phyloP scores from a whole-genome alignment of 306 rosid genomes.

The Rosa rugosa region DNA sequence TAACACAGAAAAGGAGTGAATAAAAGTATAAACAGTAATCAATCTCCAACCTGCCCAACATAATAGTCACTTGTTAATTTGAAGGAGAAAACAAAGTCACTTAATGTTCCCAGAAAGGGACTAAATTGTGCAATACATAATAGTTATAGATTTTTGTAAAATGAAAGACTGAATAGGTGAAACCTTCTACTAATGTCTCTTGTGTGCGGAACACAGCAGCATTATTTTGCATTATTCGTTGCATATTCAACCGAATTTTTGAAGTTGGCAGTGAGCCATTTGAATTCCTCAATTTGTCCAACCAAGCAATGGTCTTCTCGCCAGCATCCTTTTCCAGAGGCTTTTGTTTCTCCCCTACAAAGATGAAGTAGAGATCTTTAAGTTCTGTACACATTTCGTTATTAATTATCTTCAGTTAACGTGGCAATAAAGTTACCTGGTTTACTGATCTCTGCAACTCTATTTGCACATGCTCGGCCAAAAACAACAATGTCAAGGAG shows the following conservation, averaged over 20 bases:
- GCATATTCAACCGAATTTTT: slow-evolving; percentile 85
- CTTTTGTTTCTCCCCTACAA: slow-evolving; percentile 75
- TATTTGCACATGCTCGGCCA: slow-evolving; percentile 94
- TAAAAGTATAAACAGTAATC: not conserved
- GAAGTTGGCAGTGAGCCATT: slow-evolving; percentile 86
- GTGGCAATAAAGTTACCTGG: slow-evolving; percentile 57
- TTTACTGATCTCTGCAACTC: slow-evolving; percentile 73
- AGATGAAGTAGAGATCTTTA: slow-evolving; percentile 25
- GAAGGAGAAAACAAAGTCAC: not conserved
- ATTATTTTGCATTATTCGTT: slow-evolving; percentile 89
- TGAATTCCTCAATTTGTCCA: slow-evolving; percentile 86
- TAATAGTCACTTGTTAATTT: slow-evolving; percentile 4
- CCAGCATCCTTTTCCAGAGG: slow-evolving; percentile 92
- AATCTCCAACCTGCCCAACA: not conserved
- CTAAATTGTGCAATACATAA: not conserved
- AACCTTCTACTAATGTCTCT: slow-evolving; percentile 92
- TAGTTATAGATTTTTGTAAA: not conserved
- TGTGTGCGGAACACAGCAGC: slow-evolving; percentile 99
- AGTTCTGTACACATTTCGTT: not conserved
- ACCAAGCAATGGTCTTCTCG: slow-evolving; percentile 91
- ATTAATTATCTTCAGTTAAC: not conserved
- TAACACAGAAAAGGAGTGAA: not conserved
- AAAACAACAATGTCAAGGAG: slow-evolving; percentile 91
- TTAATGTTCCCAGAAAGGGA: not conserved
- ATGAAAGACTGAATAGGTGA: not conserved